These are phyloP conservation scores for Barnettozyma salicaria DNA, from an alignment of 805 yeast genomes.

Conservation along the genomic window DNA sequence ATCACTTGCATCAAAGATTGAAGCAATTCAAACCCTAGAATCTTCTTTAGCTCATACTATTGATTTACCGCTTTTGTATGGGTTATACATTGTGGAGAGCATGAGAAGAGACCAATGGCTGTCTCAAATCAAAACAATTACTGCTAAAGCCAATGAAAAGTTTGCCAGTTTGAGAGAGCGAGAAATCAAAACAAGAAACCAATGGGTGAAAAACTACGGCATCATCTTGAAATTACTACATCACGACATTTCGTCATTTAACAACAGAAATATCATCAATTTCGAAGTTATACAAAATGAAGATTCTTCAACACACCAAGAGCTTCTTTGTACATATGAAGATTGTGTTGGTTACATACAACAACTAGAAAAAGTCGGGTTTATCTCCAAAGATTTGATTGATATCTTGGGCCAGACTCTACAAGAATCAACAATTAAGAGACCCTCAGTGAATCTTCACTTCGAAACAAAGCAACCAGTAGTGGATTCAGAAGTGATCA, in stretches of 20 bases:
- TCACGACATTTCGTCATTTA: conserved; percentile 19
- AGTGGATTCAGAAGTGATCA: conserved; percentile 34
- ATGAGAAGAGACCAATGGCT: conserved; percentile 56
- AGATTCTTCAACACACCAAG: conserved; percentile 1
- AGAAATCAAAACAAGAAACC: conserved; percentile 48
- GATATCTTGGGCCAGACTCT: conserved; percentile 34
- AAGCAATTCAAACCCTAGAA: conserved; percentile 23
- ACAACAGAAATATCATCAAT: conserved; percentile 14
- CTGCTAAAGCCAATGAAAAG: conserved; percentile 45
- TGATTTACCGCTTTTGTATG: conserved; percentile 68
- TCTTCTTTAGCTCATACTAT: conserved; percentile 34
- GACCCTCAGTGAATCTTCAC: conserved; percentile 11
- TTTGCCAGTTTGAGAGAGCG: conserved; percentile 49
- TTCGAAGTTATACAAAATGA: conserved; percentile 19
- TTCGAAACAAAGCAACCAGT: neutral
- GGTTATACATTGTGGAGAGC: conserved; percentile 58
- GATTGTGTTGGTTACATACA: conserved; percentile 34
- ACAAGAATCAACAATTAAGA: conserved; percentile 29
- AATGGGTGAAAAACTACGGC: conserved; percentile 64
- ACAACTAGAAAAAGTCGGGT: conserved; percentile 27
- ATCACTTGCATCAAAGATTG: conserved; percentile 14
- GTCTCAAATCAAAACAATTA: conserved; percentile 23
- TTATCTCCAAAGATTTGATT: conserved; percentile 32
- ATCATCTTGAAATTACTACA: conserved; percentile 34
- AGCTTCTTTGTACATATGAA: conserved; percentile 11